Base-by-base conservation (phyloP, 106 monocot genomes). In the Dendrobium officinale region DNA sequence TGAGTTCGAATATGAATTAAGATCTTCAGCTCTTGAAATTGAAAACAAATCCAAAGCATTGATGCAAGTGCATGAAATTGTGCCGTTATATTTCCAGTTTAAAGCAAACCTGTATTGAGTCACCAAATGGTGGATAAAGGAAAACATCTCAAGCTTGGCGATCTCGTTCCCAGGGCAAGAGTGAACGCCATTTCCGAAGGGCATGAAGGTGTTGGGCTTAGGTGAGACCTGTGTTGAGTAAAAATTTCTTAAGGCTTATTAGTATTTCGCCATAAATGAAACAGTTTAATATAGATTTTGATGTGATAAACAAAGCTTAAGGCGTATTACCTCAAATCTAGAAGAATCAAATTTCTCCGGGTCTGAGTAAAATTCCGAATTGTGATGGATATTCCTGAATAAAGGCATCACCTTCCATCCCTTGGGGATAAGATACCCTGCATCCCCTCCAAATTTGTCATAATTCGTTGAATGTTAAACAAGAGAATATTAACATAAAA, bases 341-440 rank as follows among this genome's bases (percentile, higher is more conserved):
- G 90, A 93, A 80, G 91, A 88, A 67, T 93, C 88, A 79, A 96
- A 96, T n/a, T 87, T 87, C 1, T 87, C 76, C 37, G 96, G 93
- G 22, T 96, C 88, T 33, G 47, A 48, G 68, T 90, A 96, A 73
- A 90, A 96, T 9, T 96, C 85, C 7, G 90, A 84, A 74, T 86
- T 90, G 82, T 92, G 91, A 88, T 96, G 96, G 68, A 96, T 93
- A 86, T 88, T 96, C 86, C 96, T 88, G 88, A 96, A 96, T 56
- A 93, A 54, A 58, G 96, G 93, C 96, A 96, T 88, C 75, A 96
- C 96, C 74, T 96, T 96, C 96, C 96, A 96, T 16, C 96, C 96
- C 75, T 93, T 95, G 9, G 96, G 96, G 67, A 96, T 96, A n/a
- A 91, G 86, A 47, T 84, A 96, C 9, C 95, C 95, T 95, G 81